phyloP scores from a whole-genome alignment of 2,329 filamentous ascomycete genomes.

The Microcyclospora tardicrescens region DNA sequence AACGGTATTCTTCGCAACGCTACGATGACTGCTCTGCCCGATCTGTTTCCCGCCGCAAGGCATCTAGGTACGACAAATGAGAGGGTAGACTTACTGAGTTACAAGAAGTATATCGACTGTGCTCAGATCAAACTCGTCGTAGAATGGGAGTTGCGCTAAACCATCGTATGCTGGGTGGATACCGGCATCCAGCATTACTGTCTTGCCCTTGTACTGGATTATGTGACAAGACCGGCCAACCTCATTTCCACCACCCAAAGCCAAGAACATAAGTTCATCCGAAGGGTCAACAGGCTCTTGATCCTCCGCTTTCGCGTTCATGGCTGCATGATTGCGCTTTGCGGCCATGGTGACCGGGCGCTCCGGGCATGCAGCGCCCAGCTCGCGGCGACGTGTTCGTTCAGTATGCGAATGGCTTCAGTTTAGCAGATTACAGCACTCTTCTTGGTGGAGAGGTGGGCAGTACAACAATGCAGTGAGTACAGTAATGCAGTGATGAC shows the following conservation, averaged over 20 bases:
- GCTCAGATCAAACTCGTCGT: constrained; percentile 95
- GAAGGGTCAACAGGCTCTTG: constrained; percentile 86
- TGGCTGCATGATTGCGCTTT: constrained; percentile 56
- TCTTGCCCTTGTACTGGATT: constrained; percentile 98
- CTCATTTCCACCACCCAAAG: constrained; percentile 89
- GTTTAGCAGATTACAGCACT: too few relatives aligned
- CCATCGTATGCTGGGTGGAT: constrained; percentile 96
- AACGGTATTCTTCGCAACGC: neutral
- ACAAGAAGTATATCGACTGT: constrained; percentile 94
- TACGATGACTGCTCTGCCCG: neutral
- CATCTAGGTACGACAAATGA: neutral
- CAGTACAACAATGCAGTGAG: too few relatives aligned
- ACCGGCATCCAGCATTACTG: constrained; percentile 96
- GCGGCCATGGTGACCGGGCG: constrained; percentile 55
- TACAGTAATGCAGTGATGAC: too few relatives aligned
- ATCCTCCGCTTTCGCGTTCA: constrained; percentile 51
- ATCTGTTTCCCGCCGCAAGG: neutral
- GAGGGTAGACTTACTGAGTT: constrained; percentile 75
- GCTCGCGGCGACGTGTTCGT: too few relatives aligned
- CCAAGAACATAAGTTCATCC: constrained; percentile 89
- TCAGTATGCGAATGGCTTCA: too few relatives aligned
- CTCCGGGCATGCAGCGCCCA: too few relatives aligned
- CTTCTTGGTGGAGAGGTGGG: too few relatives aligned
- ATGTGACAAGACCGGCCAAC: constrained; percentile 96
- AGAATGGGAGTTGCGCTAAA: constrained; percentile 85